Evolutionary conservation across 257 asterid species (phyloP), one percentile per base, ranked within the genome.

Genomic region (Pogostemon cablin): DNA sequence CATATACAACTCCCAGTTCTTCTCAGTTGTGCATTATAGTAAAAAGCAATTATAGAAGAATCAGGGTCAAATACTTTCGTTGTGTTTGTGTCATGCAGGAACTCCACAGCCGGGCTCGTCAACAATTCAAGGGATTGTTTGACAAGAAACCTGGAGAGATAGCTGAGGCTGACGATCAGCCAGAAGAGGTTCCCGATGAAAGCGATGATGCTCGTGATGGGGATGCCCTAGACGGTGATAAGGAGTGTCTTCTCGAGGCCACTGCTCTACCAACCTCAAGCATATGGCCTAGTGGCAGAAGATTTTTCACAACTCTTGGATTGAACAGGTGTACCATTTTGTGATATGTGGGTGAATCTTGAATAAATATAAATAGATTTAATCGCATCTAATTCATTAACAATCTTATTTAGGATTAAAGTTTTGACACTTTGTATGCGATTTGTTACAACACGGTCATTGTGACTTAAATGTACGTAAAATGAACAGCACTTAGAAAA

Each of bases 121-220:
- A 75, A 62, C 99, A 95, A 61, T 95, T 89, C 49, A 89, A 91
- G 81, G 99, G 99, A 65, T 69, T 95, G 62, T 95, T 91, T 40
- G 97, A 95, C 88, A 95, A 95, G 90, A 95, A 85, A 72, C 99
- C 99, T 32, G 99, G 99, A 35, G 97, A 89, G 72, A 95, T 95
- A 42, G 71, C 96, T 0, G 99, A 83, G 71, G 90, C 79, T 47
- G 88, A 79, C 53, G 89, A 84, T 44, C n/a, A 4, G 38, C 75
- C 2, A 6, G 86, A 81, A 58, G 80, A 64, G 34, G 79, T 38
- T 46, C 71, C 82, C 1, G 78, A 17, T 11, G 86, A 83, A 70
- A 75, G 63, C 74, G 69, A 20, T 32, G 85, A 75, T 6, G 54
- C 69, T 7, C 79, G 81, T 42, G 85, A 86, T 50, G 64, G 7